Evolutionary conservation across 148 eudicot species (phyloP).

Genomic region (Cornus kousa): DNA sequence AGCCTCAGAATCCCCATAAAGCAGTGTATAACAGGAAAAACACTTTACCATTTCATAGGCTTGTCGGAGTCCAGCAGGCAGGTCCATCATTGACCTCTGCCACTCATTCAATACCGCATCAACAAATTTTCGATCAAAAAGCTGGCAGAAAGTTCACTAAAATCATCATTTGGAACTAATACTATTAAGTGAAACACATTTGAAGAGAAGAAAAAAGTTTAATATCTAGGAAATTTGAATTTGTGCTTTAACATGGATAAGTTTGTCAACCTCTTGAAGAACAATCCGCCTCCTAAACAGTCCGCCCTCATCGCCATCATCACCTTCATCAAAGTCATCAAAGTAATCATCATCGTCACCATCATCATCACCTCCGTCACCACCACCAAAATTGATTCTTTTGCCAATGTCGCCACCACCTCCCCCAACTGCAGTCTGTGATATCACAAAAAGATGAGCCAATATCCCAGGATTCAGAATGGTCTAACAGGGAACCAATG

Average conservation of each 20-base stretch:
- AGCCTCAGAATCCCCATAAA: not conserved
- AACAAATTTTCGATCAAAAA: conserved; percentile 82
- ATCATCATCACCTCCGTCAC: conserved; percentile 95
- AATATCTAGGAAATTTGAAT: not conserved
- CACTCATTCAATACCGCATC: conserved; percentile 95
- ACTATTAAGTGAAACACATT: not conserved
- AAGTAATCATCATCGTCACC: conserved; percentile 96
- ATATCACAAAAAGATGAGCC: not conserved
- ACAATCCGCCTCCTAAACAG: conserved; percentile 73
- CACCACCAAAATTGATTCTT: conserved; percentile 75
- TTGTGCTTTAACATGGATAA: not conserved
- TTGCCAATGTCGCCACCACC: conserved; percentile 93
- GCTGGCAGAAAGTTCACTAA: conserved; percentile 33
- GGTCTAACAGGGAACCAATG: not conserved
- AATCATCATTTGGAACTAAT: not conserved
- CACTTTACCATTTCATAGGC: conserved; percentile 81
- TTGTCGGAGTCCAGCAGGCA: conserved; percentile 86
- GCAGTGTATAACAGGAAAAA: not conserved
- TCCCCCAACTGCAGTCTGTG: conserved; percentile 77
- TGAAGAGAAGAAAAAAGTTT: not conserved
- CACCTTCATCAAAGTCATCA: conserved; percentile 94
- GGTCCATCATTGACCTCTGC: conserved; percentile 94
- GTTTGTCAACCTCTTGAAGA: conserved; percentile 63
- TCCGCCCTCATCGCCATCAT: conserved; percentile 95
- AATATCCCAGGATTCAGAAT: not conserved